These are phyloP conservation scores for Camellia oleifera DNA, from an alignment of 179 eudicot species.

Conservation along the genomic window DNA sequence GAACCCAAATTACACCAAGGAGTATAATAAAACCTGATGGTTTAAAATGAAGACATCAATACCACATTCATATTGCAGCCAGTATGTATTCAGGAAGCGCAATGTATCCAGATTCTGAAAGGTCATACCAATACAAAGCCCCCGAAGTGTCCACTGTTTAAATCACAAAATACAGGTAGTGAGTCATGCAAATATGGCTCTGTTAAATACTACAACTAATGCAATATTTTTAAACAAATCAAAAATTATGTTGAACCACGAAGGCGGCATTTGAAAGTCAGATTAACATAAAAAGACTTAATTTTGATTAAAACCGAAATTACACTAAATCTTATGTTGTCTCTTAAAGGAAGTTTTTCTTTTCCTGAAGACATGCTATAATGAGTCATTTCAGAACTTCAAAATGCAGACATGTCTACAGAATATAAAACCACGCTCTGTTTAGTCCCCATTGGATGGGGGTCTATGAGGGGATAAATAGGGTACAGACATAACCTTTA, in stretches of 20 bases:
- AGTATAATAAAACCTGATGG: conserved; percentile 62
- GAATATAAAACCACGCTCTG: no score
- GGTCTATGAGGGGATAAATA: no score
- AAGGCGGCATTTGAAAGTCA: background rate
- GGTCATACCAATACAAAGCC: conserved; percentile 73
- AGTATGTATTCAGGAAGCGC: background rate
- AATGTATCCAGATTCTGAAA: background rate
- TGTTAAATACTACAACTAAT: background rate
- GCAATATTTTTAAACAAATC: background rate
- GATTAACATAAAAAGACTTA: background rate
- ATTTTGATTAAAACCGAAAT: background rate
- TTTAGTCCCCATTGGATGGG: no score
- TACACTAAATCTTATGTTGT: background rate
- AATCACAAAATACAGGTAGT: conserved; percentile 12
- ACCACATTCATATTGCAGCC: conserved; percentile 1
- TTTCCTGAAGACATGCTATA: background rate
- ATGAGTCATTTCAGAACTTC: background rate
- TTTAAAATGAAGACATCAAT: conserved; percentile 12
- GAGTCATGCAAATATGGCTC: background rate
- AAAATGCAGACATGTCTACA: background rate
- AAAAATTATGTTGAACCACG: background rate
- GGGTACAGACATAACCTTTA: no score
- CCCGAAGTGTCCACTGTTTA: conserved; percentile 90
- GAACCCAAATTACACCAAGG: conserved; percentile 66
- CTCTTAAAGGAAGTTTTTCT: background rate